Percentiles rank a stretch among this genome's conserved stretches.
phyloP scores from a whole-genome alignment of 1,139 yeast species.

The Taphrina sp. region DNA sequence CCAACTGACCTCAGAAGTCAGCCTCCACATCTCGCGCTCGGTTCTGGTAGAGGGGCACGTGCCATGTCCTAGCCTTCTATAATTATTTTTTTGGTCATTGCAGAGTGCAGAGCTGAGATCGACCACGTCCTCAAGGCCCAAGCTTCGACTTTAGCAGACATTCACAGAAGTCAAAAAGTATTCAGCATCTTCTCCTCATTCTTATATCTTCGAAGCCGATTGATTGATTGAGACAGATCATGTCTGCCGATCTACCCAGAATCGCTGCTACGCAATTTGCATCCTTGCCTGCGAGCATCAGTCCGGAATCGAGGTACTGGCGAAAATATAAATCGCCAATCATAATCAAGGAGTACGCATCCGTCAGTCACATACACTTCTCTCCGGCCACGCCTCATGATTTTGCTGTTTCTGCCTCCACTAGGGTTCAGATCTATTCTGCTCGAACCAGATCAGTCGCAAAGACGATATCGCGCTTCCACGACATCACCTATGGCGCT shows the following conservation, averaged over 20 bases:
- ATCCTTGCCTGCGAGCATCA: conserved; percentile 13
- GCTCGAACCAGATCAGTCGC: conserved; percentile 88
- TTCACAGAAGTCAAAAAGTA: no score
- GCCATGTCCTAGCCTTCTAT: no score
- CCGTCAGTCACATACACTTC: conserved; percentile 82
- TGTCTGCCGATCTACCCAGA: conserved; percentile 28
- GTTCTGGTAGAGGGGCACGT: no score
- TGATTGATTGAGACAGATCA: no score
- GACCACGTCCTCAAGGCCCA: no score
- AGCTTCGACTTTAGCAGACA: no score
- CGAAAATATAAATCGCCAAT: conserved; percentile 79
- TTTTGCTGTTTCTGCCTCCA: conserved; percentile 89
- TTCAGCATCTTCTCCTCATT: no score
- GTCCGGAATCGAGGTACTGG: conserved; percentile 89
- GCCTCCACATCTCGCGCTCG: no score
- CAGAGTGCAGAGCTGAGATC: no score
- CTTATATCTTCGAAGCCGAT: no score
- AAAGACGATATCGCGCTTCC: conserved; percentile 85
- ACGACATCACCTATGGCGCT: conserved; percentile 84
- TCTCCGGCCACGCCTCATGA: conserved; percentile 86
- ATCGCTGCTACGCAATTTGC: conserved; percentile 17
- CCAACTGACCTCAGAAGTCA: no score
- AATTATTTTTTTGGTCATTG: no score
- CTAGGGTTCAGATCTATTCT: conserved; percentile 87
- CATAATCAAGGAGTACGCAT: conserved; percentile 87